Conservation (phyloP, 1,284 basidiomycete species). For the Cutaneotrichosporon sp. region DNA sequence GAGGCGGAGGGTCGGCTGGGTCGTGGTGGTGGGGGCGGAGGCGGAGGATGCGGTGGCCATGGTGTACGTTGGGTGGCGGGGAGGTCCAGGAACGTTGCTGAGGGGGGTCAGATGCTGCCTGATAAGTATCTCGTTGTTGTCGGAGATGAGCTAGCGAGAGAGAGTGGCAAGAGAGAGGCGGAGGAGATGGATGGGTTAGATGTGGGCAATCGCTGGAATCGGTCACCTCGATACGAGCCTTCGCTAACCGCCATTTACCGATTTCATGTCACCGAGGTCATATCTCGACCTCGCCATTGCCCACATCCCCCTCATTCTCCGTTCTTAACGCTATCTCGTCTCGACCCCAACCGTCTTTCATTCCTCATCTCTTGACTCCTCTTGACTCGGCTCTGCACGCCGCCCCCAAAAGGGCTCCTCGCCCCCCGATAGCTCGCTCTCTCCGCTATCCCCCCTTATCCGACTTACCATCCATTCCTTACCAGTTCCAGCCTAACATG, state of each 20-base stretch:
- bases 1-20: slow-evolving; percentile 19
- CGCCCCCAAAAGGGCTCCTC: background rate
- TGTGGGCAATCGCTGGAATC: background rate
- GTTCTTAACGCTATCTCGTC: background rate
- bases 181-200: background rate
- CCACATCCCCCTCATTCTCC: background rate
- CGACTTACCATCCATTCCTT: too few species aligned
- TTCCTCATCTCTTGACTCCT: background rate
- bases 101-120: background rate
- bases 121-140: too few species aligned
- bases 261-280: background rate
- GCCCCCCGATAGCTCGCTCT: background rate
- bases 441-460: too few species aligned
- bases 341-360: background rate
- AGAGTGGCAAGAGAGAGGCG: background rate
- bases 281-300: background rate
- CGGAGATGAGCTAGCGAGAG: background rate
- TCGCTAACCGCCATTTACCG: background rate
- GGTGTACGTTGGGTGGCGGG: background rate
- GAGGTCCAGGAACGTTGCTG: background rate
- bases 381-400: background rate
- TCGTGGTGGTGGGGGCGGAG: slow-evolving; percentile 5
- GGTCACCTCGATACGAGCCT: background rate
- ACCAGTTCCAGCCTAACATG: background rate
- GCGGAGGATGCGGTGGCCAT: slow-evolving; percentile 7